Evolutionary conservation across 768 basidiomycete genomes (phyloP), one percentile per base, ranked within the genome.

Genomic region (Collybia mongolica): DNA sequence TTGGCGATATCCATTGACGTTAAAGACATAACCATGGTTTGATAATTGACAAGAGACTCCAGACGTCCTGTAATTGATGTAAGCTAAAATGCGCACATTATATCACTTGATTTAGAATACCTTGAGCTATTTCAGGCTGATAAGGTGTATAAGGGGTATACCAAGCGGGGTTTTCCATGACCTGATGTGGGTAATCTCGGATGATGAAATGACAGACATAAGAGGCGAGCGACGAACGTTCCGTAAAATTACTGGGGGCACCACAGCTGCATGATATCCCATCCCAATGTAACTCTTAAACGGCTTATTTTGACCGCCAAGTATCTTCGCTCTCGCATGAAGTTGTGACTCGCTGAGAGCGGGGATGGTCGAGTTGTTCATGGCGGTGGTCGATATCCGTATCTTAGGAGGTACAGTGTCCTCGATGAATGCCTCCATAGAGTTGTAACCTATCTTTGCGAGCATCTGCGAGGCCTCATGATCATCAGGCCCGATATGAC

Each of bases 81-180:
- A 32, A 32, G 32, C 14, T 14, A 32, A 11, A 14, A 32, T 32
- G 9, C 32, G 9, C 6, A 49, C 54, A 46, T n/a, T n/a, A 44
- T 24, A 51, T 48, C 26, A 51, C 57, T 44, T 46, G 36, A 46
- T 18, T 20, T 49, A 7, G 14, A 23, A 20, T 60, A 89, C 93
- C 96, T 83, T 99, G 96, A n/a, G 96, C 86, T 66, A 98, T 89
- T 76, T 99, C 96, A 1, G 96, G 94, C 62, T 97, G 93, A 70
- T 95, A 95, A 1, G 93, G 93, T 0, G 94, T 95, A 67, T 96
- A 95, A 14, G 88, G 92, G 5, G 95, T 98, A 68, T 98, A 98
- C 96, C 96, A 99, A 3, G 89, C 92, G 22, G 94, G 96, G 63
- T 96, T 98, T 70, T 99, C 95, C 74, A 88, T 84, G 53, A 92